Evolutionary conservation across 805 yeast genomes (phyloP).

Genomic region (Lipomyces japonicus): DNA sequence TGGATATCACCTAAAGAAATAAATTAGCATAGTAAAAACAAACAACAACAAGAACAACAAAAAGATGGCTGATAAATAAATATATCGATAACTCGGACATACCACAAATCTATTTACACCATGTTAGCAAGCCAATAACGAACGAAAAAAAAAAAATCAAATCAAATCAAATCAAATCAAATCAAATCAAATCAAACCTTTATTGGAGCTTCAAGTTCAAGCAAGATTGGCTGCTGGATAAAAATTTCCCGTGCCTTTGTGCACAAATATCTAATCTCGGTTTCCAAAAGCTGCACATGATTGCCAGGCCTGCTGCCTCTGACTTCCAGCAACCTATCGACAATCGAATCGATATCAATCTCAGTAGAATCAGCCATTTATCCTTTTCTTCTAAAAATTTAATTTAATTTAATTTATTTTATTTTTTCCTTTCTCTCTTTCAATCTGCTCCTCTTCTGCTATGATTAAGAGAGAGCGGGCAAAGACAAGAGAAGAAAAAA

Average conservation of each 20-base stretch:
- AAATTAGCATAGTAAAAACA: too few species aligned
- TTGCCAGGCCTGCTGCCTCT: constrained; percentile 98
- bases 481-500: too few species aligned
- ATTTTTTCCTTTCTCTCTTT: too few species aligned
- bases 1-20: constrained; percentile 88
- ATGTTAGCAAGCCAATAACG: background rate
- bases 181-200: constrained; percentile 50
- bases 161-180: background rate
- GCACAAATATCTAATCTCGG: constrained; percentile 90
- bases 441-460: too few species aligned
- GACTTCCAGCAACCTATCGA: constrained; percentile 92
- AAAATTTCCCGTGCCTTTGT: constrained; percentile 97
- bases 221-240: constrained; percentile 91
- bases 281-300: constrained; percentile 88
- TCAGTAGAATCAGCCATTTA: constrained; percentile 1
- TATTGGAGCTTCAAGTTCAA: constrained; percentile 96
- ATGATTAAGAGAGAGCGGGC: too few species aligned
- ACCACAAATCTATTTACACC: background rate
- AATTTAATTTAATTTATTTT: too few species aligned
- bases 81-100: background rate
- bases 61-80: background rate
- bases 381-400: too few species aligned
- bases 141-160: background rate
- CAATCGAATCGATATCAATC: constrained; percentile 84
- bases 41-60: too few species aligned